Conservation (phyloP, 345 rosid genomes). For the Citrus sinensis region DVS_A1.0 CM039161.1:23645001-23645500, state of each 20-base stretch:
- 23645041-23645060: constrained; percentile 28
- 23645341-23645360: no score
- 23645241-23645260: constrained; percentile 22
- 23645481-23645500: no score
- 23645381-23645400: no score
- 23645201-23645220: constrained; percentile 23
- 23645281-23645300: neutral
- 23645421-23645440: no score
- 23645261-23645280: constrained; percentile 3
- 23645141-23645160: constrained; percentile 23
- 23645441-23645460: no score
- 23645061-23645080: neutral
- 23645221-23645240: constrained; percentile 31
- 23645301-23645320: no score
- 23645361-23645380: no score
- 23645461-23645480: no score
- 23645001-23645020: constrained; percentile 33
- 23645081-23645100: neutral
- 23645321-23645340: no score
- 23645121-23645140: constrained; percentile 7
- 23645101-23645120: constrained; percentile 8
- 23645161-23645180: constrained; percentile 1
- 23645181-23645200: constrained; percentile 34
- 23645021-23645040: constrained; percentile 16
- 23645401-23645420: no score